phyloP scores from a whole-genome alignment of 495 filamentous ascomycete species.

The Penicillium subrubescens region DNA sequence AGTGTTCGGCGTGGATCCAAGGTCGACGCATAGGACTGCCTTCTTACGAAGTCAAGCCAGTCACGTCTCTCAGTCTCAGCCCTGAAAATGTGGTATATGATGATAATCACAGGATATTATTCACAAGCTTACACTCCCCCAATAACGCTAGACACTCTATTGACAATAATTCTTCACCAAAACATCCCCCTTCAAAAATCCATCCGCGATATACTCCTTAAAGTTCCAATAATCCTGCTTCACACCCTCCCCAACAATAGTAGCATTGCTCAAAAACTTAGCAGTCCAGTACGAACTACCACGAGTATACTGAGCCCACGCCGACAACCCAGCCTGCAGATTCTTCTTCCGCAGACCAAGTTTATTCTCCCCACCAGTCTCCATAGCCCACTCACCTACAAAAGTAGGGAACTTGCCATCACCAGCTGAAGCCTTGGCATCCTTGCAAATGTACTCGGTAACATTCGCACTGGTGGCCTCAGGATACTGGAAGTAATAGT shows the following conservation, averaged over 20 bases:
- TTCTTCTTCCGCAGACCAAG: constrained; percentile 29
- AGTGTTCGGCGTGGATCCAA: not conserved
- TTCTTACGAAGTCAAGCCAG: not conserved
- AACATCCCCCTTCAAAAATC: constrained; percentile 3
- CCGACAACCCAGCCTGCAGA: constrained; percentile 25
- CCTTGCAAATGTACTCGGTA: constrained; percentile 20
- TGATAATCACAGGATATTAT: not conserved
- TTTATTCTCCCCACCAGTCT: constrained; percentile 24
- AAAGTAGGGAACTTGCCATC: constrained; percentile 37
- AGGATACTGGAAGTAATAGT: constrained; percentile 33
- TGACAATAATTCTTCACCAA: not conserved
- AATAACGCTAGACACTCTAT: not conserved
- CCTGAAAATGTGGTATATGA: not conserved
- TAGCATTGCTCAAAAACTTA: constrained; percentile 28
- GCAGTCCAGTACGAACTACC: constrained; percentile 33
- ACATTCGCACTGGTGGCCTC: constrained; percentile 30
- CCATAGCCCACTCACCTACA: constrained; percentile 35
- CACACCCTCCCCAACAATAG: constrained; percentile 24
- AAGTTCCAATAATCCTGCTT: constrained; percentile 34
- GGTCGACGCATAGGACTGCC: not conserved
- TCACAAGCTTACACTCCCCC: not conserved
- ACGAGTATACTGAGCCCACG: constrained; percentile 22
- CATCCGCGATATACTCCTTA: constrained; percentile 22
- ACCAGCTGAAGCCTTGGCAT: constrained; percentile 21
- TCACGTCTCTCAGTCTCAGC: not conserved